Percentiles rank a stretch among this genome's conserved stretches.
Conservation (phyloP, 2,329 filamentous ascomycete species). For the Aspergillus fumigatiaffinis region DNA sequence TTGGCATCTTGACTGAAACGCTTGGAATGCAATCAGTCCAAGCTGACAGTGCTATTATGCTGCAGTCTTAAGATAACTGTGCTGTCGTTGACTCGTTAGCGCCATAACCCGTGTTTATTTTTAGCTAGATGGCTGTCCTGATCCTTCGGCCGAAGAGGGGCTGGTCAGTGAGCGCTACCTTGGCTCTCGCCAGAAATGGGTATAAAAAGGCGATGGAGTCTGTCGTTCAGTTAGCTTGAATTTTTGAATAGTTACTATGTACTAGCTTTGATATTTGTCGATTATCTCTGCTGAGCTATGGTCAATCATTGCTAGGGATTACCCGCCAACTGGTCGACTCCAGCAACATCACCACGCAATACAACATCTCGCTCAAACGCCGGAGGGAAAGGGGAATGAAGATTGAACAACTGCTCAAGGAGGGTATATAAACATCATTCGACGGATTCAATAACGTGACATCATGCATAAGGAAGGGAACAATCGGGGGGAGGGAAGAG, state of each 20-base stretch:
- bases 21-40: not conserved
- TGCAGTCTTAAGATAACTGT: not conserved
- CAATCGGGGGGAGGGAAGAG: not conserved
- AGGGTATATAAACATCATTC: not conserved
- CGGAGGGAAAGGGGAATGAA: not conserved
- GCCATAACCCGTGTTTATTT: not conserved
- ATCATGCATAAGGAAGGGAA: not conserved
- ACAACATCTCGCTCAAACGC: not conserved
- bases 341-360: not conserved
- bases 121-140: not conserved
- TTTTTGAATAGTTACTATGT: not conserved
- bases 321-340: not conserved
- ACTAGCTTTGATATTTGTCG: not conserved
- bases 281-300: not conserved
- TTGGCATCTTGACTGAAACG: not conserved
- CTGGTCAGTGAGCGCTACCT: not conserved
- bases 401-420: not conserved
- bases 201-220: not conserved
- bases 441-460: not conserved
- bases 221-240: not conserved
- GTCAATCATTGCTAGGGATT: not conserved
- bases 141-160: not conserved
- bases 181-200: not conserved
- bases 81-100: not conserved
- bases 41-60: not conserved